Base-by-base conservation (phyloP, 257 asterid species). In the Lithospermum erythrorhizon region DNA sequence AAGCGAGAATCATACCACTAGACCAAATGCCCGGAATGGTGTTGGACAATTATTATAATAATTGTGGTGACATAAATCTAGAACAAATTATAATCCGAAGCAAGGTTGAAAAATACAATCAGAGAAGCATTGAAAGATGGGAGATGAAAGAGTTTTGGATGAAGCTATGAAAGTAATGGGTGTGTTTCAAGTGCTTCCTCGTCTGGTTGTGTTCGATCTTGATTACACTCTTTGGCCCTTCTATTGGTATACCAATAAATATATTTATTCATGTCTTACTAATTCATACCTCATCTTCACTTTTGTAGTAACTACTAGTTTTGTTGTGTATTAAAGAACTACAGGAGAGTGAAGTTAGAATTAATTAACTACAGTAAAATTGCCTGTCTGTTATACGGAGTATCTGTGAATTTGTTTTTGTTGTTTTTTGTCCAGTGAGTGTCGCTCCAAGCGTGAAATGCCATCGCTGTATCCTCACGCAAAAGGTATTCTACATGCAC, bases 191-290 rank as follows among this genome's bases (percentile, higher is more conserved):
- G 72, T 78, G 48, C 79, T 91, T 18, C 98, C 96, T 81, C 94
- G 96, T 41, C 94, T 91, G 21, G 88, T 91, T 51, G 93, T 91
- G 67, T 91, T 91, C 77, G 96, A 85, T 78, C 94, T 85, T 59
- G 94, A 85, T 68, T 80, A 82, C 68, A 85, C 94, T 15, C 82
- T 84, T 67, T 84, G 93, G 86, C 87, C 91, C 58, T 84, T 75
- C 64, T 81, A 81, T 68, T 83, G 87, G 87, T 83, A 75, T 9
- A n/a, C 29, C 25, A 0, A 23, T 2, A 15, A n/a, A 25, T 21
- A 15, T 8, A 5, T 53, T 21, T n/a, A n/a, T n/a, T 21, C 1
- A 24, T 10, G 16, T 47, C 35, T 52, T 61, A 35, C 7, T 21
- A 51, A 9, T 49, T 24, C 14, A 24, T 47, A 27, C 32, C 16